Conservation (phyloP, 345 rosid species). For the Sisymbrium altissimum region DNA sequence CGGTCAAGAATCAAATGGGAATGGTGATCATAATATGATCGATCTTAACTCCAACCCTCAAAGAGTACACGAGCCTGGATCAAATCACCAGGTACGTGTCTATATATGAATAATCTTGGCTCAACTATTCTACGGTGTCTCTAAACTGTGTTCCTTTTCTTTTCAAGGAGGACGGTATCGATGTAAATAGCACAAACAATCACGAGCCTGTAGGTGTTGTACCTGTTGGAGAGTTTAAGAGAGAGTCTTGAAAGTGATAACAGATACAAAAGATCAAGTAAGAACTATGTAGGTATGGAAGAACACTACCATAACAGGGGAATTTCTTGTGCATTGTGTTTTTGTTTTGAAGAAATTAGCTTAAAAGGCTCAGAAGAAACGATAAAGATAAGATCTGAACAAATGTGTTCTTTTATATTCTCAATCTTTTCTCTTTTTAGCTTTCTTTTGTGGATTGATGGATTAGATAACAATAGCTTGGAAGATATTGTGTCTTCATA, state of each 20-base stretch:
- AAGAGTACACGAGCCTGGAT: constrained; percentile 49
- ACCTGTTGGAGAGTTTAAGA: constrained; percentile 51
- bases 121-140: not conserved
- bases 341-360: constrained; percentile 10
- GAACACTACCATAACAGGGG: not conserved
- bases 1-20: constrained; percentile 27
- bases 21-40: constrained; percentile 47
- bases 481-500: not conserved
- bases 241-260: constrained; percentile 49
- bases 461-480: constrained; percentile 11
- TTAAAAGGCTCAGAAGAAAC: not conserved
- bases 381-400: not conserved
- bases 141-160: not conserved
- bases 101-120: not conserved
- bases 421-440: not conserved
- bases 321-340: not conserved
- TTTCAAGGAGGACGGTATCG: constrained; percentile 44
- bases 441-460: not conserved
- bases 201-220: constrained; percentile 46
- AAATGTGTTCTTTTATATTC: not conserved
- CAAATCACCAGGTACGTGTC: constrained; percentile 50
- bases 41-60: constrained; percentile 77
- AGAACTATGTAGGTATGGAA: constrained; percentile 9
- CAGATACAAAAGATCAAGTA: constrained; percentile 34
- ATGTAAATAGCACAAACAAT: constrained; percentile 42